A percentile compares a stretch with the other conserved stretches of the same genome.
phyloP scores from a whole-genome alignment of 441 rosid genomes.

The Manihot esculenta region DNA sequence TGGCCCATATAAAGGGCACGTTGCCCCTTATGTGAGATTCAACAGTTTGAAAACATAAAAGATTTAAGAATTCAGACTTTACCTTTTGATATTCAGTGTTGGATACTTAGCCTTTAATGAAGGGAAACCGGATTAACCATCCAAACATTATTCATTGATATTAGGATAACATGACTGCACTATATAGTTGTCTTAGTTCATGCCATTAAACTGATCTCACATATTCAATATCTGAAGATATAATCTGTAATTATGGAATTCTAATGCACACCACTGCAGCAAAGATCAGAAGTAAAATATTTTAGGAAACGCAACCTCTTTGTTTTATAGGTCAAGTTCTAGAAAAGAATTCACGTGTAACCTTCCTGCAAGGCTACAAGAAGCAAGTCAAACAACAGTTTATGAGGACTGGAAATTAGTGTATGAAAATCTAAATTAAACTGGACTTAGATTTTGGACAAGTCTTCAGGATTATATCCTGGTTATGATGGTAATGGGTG shows the following conservation, averaged over 20 bases:
- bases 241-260: background rate
- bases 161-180: too few species aligned
- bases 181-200: background rate
- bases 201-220: background rate
- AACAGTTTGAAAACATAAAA: background rate
- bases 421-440: conserved; percentile 3
- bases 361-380: background rate
- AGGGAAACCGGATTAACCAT: too few species aligned
- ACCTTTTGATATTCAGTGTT: background rate
- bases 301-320: background rate
- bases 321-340: background rate
- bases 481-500: background rate
- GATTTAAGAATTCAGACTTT: background rate
- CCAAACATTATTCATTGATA: too few species aligned
- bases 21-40: too few species aligned
- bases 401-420: background rate
- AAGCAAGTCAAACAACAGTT: background rate
- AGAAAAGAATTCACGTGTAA: background rate
- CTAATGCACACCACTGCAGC: background rate
- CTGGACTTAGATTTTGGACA: background rate
- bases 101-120: background rate
- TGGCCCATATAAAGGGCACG: too few species aligned
- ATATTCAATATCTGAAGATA: background rate
- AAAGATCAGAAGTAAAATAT: background rate
- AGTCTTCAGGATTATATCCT: too few species aligned